Conservation (phyloP, 306 rosid species). For the Fagus crenata region DNA sequence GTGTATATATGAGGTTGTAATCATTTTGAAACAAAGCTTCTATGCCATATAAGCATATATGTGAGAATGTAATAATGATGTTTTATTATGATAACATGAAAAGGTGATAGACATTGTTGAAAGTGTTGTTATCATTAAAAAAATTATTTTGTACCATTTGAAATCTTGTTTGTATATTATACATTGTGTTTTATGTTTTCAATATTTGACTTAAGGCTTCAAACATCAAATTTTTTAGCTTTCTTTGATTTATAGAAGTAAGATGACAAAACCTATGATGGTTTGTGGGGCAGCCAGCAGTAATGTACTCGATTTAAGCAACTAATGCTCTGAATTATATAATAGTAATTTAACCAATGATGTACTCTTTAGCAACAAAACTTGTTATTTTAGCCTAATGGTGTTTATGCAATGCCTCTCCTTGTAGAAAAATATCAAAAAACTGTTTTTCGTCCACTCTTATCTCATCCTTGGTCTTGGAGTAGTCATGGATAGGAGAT, state of each 20-base stretch:
- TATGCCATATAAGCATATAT: too few relatives aligned
- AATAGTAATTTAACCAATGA: neutral
- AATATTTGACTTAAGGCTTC: neutral
- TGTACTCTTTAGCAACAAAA: neutral
- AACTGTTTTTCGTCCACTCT: neutral
- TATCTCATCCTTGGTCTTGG: neutral
- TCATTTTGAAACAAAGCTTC: too few relatives aligned
- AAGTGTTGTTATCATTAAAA: neutral
- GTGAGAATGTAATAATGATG: too few relatives aligned
- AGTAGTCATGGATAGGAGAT: neutral
- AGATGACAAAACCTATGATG: neutral
- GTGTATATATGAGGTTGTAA: neutral
- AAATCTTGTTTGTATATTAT: neutral
- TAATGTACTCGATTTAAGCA: neutral
- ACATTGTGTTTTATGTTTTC: neutral
- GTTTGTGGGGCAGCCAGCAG: neutral
- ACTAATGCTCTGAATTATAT: neutral
- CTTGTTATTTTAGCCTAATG: neutral
- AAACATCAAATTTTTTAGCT: neutral
- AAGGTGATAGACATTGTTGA: too few relatives aligned
- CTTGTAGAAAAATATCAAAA: neutral
- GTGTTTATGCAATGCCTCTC: conserved; percentile 2
- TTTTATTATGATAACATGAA: too few relatives aligned
- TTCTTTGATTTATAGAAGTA: neutral
- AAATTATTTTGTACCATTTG: neutral